phyloP scores from a whole-genome alignment of 345 rosid genomes.

The Salix viminalis region DNA sequence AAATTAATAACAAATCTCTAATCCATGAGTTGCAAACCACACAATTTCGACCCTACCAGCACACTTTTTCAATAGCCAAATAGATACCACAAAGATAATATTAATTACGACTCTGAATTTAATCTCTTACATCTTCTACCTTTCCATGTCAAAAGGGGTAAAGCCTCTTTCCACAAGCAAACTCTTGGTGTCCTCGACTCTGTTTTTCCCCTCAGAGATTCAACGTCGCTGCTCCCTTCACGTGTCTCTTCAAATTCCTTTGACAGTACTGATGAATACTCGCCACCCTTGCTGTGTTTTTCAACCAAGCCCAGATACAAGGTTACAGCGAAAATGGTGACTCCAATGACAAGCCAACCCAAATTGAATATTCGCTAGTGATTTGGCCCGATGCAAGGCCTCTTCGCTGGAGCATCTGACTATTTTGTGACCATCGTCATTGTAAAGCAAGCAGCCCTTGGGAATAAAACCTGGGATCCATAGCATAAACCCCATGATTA shows the following conservation, averaged over 20 bases:
- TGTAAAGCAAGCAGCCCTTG: conserved; percentile 53
- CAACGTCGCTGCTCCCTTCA: not conserved
- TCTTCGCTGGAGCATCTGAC: conserved; percentile 47
- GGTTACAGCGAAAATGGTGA: not conserved
- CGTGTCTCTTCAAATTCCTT: not conserved
- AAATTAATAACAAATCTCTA: no score
- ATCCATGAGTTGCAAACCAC: no score
- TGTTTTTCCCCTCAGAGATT: not conserved
- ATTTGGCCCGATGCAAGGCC: conserved; percentile 56
- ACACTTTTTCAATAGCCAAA: no score
- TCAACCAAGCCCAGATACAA: not conserved
- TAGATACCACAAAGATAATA: not conserved
- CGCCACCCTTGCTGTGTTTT: not conserved
- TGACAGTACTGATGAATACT: not conserved
- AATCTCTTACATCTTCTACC: not conserved
- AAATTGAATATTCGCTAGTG: conserved; percentile 61
- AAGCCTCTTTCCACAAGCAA: not conserved
- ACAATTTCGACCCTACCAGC: no score
- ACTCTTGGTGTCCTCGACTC: not conserved
- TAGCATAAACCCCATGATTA: conserved; percentile 60
- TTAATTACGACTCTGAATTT: not conserved
- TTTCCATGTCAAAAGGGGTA: not conserved
- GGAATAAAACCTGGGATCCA: conserved; percentile 66
- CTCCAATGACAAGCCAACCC: conserved; percentile 34
- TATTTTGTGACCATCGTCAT: conserved; percentile 58